These are phyloP conservation scores for Rhizopogon vulgaris DNA, from an alignment of 768 basidiomycete genomes.

Conservation along the genomic window DNA sequence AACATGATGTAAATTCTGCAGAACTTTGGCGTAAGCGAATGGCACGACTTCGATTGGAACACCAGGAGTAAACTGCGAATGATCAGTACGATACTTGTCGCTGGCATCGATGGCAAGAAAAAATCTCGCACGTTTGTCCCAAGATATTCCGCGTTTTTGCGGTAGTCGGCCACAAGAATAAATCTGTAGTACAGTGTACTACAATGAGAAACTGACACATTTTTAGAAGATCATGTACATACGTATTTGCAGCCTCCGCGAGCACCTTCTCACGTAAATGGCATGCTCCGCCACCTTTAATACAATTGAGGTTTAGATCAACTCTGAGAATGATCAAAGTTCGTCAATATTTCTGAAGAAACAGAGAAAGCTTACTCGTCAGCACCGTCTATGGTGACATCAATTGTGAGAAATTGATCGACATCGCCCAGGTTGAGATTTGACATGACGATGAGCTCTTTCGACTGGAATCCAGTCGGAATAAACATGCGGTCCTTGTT, in stretches of 20 bases:
- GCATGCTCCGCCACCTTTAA: constrained; percentile 97
- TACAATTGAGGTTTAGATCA: constrained; percentile 79
- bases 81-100: not conserved
- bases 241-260: constrained; percentile 91
- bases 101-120: not conserved
- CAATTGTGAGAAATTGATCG: constrained; percentile 81
- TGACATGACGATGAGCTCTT: constrained; percentile 83
- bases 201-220: not conserved
- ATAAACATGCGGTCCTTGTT: constrained; percentile 86
- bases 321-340: constrained; percentile 46
- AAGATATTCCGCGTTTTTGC: constrained; percentile 82
- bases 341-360: not conserved
- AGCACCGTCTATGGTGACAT: constrained; percentile 97
- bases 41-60: constrained; percentile 97
- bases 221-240: constrained; percentile 9
- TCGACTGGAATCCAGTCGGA: constrained; percentile 95
- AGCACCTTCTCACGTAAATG: constrained; percentile 96
- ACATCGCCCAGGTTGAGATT: constrained; percentile 80
- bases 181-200: constrained; percentile 57
- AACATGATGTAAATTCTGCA: constrained; percentile 57
- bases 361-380: constrained; percentile 65
- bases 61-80: constrained; percentile 68
- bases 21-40: constrained; percentile 88
- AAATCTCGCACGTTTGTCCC: constrained; percentile 67
- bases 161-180: constrained; percentile 89